Percentiles rank a stretch among this genome's conserved stretches.
Conservation (phyloP, 345 rosid species). For the Brassica napus region Da-Ae NC_063442.1:31927001-31927500, state of each 20-base stretch:
- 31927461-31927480: conserved; percentile 11
- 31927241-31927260: neutral
- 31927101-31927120: neutral
- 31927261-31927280: neutral
- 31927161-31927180: neutral
- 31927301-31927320: neutral
- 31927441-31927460: conserved; percentile 24
- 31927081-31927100: neutral
- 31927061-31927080: neutral
- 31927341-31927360: neutral
- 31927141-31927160: neutral
- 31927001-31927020: neutral
- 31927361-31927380: neutral
- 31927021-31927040: neutral
- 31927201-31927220: neutral
- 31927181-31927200: neutral
- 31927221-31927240: neutral
- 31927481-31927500: conserved; percentile 26
- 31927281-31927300: neutral
- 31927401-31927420: neutral
- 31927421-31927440: neutral
- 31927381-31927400: neutral
- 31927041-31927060: neutral
- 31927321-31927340: neutral
- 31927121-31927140: neutral